phyloP scores from a whole-genome alignment of 306 rosid species.

The Myrica gale region DNA sequence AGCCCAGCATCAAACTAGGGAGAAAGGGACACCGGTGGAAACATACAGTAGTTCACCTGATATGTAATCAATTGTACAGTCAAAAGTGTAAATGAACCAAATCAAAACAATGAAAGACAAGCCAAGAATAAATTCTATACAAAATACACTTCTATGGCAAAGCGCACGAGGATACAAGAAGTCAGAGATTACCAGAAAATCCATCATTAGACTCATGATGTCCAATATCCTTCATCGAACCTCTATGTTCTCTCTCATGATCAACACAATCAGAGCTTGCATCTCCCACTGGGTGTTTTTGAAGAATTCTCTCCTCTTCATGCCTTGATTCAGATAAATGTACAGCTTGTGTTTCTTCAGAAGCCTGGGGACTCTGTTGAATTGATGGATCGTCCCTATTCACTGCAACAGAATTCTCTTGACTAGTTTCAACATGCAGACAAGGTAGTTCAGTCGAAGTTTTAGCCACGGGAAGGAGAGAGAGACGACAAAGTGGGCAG shows the following conservation, averaged over 20 bases:
- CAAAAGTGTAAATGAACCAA: conserved; percentile 1
- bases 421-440: conserved; percentile 31
- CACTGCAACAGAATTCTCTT: conserved; percentile 25
- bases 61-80: not conserved
- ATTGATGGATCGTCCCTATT: conserved; percentile 28
- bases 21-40: not conserved
- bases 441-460: conserved; percentile 38
- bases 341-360: conserved; percentile 34
- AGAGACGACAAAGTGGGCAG: conserved; percentile 93
- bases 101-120: not conserved
- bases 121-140: not conserved
- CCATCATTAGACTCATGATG: conserved; percentile 5
- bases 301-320: conserved; percentile 29
- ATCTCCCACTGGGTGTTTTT: conserved; percentile 37
- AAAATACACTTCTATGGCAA: not conserved
- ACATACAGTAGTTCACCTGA: not conserved
- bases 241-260: conserved; percentile 25
- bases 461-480: conserved; percentile 51
- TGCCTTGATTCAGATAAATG: conserved; percentile 33
- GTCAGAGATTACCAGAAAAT: conserved; percentile 20
- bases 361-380: conserved; percentile 27
- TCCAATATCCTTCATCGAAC: not conserved
- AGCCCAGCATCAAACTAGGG: not conserved
- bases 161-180: not conserved
- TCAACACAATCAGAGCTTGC: conserved; percentile 28